Conservation (phyloP, 352 stramenopile genomes). For the Lagenidium sp. region DNA sequence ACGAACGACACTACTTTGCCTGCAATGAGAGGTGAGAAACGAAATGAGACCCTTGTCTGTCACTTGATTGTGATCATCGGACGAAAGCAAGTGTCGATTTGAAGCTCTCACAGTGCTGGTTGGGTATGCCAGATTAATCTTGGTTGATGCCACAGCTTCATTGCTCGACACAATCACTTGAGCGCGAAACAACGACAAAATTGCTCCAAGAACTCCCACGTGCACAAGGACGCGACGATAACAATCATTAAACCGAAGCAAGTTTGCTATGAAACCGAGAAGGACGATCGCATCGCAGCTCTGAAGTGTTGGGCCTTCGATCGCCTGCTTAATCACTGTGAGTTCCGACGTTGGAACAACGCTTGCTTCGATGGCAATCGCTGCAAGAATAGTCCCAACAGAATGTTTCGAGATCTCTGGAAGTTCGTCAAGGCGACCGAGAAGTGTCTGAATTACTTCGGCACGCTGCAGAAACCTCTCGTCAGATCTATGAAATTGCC, state of each 20-base stretch:
- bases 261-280: constrained; percentile 24
- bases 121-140: constrained; percentile 40
- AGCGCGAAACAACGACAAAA: constrained; percentile 31
- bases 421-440: constrained; percentile 32
- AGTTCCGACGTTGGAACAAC: constrained; percentile 50
- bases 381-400: constrained; percentile 42
- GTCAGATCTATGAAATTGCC: neutral
- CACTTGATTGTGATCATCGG: constrained; percentile 8
- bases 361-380: constrained; percentile 41
- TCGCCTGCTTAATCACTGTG: constrained; percentile 21
- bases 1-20: constrained; percentile 16
- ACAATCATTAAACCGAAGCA: constrained; percentile 31
- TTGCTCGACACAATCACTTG: constrained; percentile 22
- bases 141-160: constrained; percentile 15
- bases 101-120: constrained; percentile 33
- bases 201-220: constrained; percentile 24
- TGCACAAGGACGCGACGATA: constrained; percentile 30
- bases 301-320: neutral
- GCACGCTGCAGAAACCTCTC: constrained; percentile 19
- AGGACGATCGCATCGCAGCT: constrained; percentile 18
- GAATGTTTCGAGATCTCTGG: constrained; percentile 38
- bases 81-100: constrained; percentile 13
- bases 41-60: constrained; percentile 26
- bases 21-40: constrained; percentile 43
- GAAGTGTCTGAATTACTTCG: constrained; percentile 23